phyloP scores from a whole-genome alignment of 1,284 basidiomycete species.

The Cutaneotrichosporon sp. region DNA sequence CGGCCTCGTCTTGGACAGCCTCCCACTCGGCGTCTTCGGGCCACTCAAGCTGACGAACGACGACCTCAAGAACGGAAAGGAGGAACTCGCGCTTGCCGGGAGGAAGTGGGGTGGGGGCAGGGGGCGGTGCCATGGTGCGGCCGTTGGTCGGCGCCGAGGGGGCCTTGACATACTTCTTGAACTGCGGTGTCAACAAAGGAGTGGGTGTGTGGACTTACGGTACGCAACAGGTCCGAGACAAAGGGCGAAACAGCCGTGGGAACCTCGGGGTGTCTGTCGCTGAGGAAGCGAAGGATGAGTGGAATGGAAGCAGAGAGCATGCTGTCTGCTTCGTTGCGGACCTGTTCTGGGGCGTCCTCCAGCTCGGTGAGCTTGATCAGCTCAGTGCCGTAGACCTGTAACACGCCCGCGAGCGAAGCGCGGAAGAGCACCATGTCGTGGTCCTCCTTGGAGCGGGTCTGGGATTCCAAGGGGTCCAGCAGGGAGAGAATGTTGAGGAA shows the following conservation, averaged over 20 bases:
- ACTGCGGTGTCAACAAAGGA: constrained; percentile 18
- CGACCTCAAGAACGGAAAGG: constrained; percentile 72
- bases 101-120: constrained; percentile 55
- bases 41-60: constrained; percentile 71
- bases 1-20: constrained; percentile 70
- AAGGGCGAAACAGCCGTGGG: constrained; percentile 81
- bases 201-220: constrained; percentile 59
- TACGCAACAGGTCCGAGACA: constrained; percentile 70
- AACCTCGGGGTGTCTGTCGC: constrained; percentile 84
- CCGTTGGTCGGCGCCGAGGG: constrained; percentile 24
- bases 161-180: constrained; percentile 33
- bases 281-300: constrained; percentile 82
- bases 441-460: constrained; percentile 70
- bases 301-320: constrained; percentile 74
- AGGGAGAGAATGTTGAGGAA: constrained; percentile 83
- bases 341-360: constrained; percentile 60
- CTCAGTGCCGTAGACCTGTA: constrained; percentile 83
- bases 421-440: constrained; percentile 82
- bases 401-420: constrained; percentile 80
- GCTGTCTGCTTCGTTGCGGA: constrained; percentile 68
- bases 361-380: constrained; percentile 70
- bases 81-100: constrained; percentile 77
- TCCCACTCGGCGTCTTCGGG: constrained; percentile 80
- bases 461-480: constrained; percentile 73
- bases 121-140: constrained; percentile 28